A percentile compares a stretch with the other conserved stretches of the same genome.
These are phyloP conservation scores for Coemansia sp. DNA, from an alignment of 192 early-diverging fungal genomes.

Conservation along the genomic window DNA sequence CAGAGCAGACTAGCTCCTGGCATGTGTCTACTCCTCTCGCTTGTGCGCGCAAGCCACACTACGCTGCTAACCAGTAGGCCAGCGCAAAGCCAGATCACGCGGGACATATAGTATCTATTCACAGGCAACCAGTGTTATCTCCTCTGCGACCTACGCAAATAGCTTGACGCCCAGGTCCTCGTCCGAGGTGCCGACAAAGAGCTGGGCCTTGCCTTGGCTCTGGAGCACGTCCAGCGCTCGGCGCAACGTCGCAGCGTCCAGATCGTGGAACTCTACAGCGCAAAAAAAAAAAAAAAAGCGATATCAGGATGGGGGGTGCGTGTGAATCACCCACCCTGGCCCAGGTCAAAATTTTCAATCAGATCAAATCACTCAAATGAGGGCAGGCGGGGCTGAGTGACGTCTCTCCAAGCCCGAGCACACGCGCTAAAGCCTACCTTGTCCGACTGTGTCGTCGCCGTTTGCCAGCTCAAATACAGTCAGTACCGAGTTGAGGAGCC, in stretches of 20 bases:
- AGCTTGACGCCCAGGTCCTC: constrained; percentile 91
- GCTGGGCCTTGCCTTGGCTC: constrained; percentile 80
- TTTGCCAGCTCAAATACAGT: constrained; percentile 92
- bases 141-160: constrained; percentile 40
- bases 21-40: neutral
- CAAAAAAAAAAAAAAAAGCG: too few relatives aligned
- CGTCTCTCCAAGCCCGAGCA: neutral
- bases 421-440: constrained; percentile 55
- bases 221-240: constrained; percentile 82
- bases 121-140: neutral
- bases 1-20: neutral
- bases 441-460: constrained; percentile 76
- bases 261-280: constrained; percentile 76
- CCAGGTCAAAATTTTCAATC: constrained; percentile 8
- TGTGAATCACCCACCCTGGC: constrained; percentile 6
- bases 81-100: neutral
- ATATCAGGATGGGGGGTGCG: neutral
- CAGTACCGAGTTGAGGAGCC: constrained; percentile 78
- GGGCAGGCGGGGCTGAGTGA: too few relatives aligned
- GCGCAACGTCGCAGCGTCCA: constrained; percentile 72
- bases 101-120: neutral
- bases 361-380: constrained; percentile 8
- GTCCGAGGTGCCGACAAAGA: constrained; percentile 64
- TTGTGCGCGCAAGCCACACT: neutral
- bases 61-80: neutral